Evolutionary conservation across 2,329 filamentous ascomycete species (phyloP), one percentile per base, ranked within the genome.

Genomic region (Dothistroma pini): DNA sequence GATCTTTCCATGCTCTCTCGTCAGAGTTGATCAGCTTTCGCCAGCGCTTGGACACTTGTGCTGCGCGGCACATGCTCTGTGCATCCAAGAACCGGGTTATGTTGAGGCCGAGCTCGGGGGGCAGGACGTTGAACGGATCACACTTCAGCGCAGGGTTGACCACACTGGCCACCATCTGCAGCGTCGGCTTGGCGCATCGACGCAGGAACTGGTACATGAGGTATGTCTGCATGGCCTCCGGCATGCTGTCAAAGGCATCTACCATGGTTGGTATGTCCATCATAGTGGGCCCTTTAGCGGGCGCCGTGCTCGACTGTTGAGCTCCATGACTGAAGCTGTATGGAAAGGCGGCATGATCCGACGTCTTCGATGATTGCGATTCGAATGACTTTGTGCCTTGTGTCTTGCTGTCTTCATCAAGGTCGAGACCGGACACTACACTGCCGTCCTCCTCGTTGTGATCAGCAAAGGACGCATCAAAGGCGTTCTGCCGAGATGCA

Each of bases 201-300:
- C 91, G 88, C 29, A 99, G 83, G 58, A 99, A 86, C 73, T 99
- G 93, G 73, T 96, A 97, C 87, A 99, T 96, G 77, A 99, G 88
- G 72, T 96, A 96, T 0, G 89, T 90, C 77, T 99, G 95, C 84
- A 99, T 87, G 70, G 95, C 89, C 50, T 90, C 86, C 1, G 93
- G 92, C 83, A 99, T 89, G 7, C 89, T 85, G 74, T 97, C 93
- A 70, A 97, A 99, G 2, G 88, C 87, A 68, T 96, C 90, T 16
- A 99, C 79, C 82, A 99, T 90, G 16, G 83, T 85, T 8, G 90
- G 90, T n/a, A 93, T 89, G 69, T 96, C 90, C 77, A 93, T 84
- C 21, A 93, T 64, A 0, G 70, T 74, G 60, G 78, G 72, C 5
- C 62, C 63, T 10, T 60, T 54, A 16, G 32, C 56, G 9, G 63